phyloP scores from a whole-genome alignment of 192 early-diverging fungal genomes.

The Chytriomyces sp. region DNA sequence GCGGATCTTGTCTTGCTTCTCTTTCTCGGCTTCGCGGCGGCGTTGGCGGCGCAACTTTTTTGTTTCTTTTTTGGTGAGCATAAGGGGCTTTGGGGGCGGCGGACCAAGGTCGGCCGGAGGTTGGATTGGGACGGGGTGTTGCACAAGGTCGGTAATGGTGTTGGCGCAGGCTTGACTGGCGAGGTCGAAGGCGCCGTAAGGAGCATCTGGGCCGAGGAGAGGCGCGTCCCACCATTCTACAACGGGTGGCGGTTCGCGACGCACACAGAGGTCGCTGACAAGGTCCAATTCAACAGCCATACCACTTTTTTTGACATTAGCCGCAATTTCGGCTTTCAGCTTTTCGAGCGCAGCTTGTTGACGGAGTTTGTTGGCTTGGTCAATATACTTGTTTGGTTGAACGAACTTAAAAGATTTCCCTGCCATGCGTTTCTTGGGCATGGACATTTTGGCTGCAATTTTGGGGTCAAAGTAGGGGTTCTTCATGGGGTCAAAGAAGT shows the following conservation, averaged over 20 bases:
- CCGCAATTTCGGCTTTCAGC: constrained; percentile 73
- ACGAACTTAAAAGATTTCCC: constrained; percentile 73
- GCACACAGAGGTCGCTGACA: constrained; percentile 66
- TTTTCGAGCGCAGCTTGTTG: constrained; percentile 69
- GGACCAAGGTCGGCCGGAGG: constrained; percentile 69
- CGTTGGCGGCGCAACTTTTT: constrained; percentile 92
- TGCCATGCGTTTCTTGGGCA: constrained; percentile 45
- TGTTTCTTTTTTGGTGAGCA: constrained; percentile 85
- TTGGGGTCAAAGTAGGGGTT: constrained; percentile 89
- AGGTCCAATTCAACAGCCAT: constrained; percentile 75
- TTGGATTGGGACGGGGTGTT: constrained; percentile 83
- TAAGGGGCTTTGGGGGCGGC: constrained; percentile 65
- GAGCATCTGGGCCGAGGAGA: constrained; percentile 65
- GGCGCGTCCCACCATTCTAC: constrained; percentile 99
- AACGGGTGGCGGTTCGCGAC: constrained; percentile 68
- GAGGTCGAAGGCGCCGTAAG: constrained; percentile 65
- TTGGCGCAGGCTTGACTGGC: constrained; percentile 43
- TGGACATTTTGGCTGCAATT: constrained; percentile 45
- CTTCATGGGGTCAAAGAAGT: constrained; percentile 68
- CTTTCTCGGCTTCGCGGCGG: constrained; percentile 80
- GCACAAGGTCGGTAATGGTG: constrained; percentile 72
- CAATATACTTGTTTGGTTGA: constrained; percentile 77
- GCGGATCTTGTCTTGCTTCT: constrained; percentile 93
- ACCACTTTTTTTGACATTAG: constrained; percentile 70
- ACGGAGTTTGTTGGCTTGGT: constrained; percentile 81